Base-by-base conservation (phyloP, 805 yeast species). In the Blastobotrys robertii region DNA sequence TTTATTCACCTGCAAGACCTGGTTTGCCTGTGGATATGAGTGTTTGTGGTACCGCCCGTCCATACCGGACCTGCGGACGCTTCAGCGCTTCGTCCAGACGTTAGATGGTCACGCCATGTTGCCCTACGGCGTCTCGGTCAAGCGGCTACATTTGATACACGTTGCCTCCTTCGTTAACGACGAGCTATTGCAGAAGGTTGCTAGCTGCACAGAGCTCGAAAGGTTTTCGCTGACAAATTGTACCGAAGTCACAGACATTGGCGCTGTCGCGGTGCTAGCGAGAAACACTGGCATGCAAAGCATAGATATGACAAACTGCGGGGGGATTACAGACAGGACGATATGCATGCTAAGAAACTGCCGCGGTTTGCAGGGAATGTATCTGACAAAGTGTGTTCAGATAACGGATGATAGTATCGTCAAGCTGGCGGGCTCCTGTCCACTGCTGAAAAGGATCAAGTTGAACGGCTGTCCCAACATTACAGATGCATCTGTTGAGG, bases 11-110 rank as follows among this genome's bases (percentile, higher is more conserved):
- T 87, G 95, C 62, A 78, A 76, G 53, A 73, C 78, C 47, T 87
- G 95, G 82, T 83, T 87, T 8, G 74, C 77, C 50, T 67, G 84
- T 34, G 77, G 84, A 10, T 77, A 86, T 8, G 95, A 84, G 54
- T 69, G 81, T 34, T 66, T 88, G 28, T 88, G 96, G 94, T 84
- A 84, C 57, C 74, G 97, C 46, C 96, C 97, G 2, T 75, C 74
- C 35, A 70, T 84, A 60, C 74, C 72, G 48, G 68, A 69, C 46
- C 70, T 68, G 37, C 46, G 58, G 2, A 68, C 78, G 2, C 73
- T 77, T 50, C 62, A 62, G 36, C 73, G 74, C 47, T 72, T 87
- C 39, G 66, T 73, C 38, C 38, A 67, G 36, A 76, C 85, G 35
- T 72, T 81, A 72, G 63, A 70, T 79, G 13, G 15, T 8, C 13